These are phyloP conservation scores for Cordyceps javanica DNA, from an alignment of 2,329 filamentous ascomycete genomes.

Conservation along the genomic window DNA sequence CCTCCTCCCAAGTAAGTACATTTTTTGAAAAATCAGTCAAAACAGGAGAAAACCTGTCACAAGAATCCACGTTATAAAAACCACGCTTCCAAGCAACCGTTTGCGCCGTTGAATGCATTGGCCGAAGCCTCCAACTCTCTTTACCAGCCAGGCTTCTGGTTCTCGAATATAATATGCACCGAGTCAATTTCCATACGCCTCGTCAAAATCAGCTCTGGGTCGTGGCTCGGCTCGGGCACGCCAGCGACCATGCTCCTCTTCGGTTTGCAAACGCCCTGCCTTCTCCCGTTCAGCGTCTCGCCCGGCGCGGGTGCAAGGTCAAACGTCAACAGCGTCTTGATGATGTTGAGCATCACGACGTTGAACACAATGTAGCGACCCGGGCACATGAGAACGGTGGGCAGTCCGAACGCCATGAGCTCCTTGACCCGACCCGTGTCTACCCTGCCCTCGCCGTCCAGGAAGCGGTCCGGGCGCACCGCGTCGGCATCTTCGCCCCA, in stretches of 20 bases:
- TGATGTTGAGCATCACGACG: conserved; percentile 6
- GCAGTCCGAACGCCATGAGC: conserved; percentile 8
- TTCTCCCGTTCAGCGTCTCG: conserved; percentile 1
- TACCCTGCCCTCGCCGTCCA: not conserved
- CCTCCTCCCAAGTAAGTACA: not conserved
- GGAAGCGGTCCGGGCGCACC: conserved; percentile 4
- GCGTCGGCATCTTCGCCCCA: conserved; percentile 6
- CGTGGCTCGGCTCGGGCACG: not conserved
- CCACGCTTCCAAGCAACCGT: not conserved
- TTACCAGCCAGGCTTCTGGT: conserved; percentile 10
- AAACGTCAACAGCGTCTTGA: conserved; percentile 11
- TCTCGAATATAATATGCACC: conserved; percentile 2
- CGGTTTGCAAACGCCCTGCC: not conserved
- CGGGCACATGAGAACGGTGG: conserved; percentile 9
- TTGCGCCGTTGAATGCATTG: not conserved
- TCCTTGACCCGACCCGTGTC: not conserved
- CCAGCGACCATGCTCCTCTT: conserved; percentile 8
- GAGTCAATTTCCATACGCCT: not conserved
- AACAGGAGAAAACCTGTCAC: not conserved
- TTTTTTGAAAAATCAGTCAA: not conserved
- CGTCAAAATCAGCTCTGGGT: conserved; percentile 1
- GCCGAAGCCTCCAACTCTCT: too few species aligned
- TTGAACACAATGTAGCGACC: conserved; percentile 10
- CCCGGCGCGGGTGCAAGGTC: not conserved
- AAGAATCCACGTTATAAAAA: not conserved